Base-by-base conservation (phyloP, 2,329 filamentous ascomycete genomes). In the Peltaster fructicola region DNA sequence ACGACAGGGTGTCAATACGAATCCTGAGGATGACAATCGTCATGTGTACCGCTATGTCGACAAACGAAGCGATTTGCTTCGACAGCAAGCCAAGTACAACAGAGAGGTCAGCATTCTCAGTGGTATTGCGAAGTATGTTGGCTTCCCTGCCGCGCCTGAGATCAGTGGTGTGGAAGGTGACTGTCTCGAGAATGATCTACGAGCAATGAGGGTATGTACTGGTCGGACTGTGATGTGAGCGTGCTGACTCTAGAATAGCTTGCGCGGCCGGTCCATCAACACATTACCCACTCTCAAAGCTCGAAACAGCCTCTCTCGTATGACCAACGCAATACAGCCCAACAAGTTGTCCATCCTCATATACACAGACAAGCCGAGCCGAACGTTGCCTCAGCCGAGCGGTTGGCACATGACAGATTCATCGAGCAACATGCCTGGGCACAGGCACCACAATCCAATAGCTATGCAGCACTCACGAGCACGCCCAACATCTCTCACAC, bases 121-220 rank as follows among this genome's bases (percentile, higher is more conserved):
- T 5, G 85, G 85, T 17, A 64, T 95, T 25, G 84, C 85, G 17
- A 95, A 93, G 53, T 84, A 93, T 48, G 73, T 91, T 43, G 88
- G 88, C 13, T 98, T 98, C 53, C 88, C 88, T 17, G 84, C 85
- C 15, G 88, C 84, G n/a, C 88, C 88, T 11, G 65, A 78, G 16
- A 74, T 98, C 52, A 62, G 62, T 30, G 66, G 77, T 20, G 77
- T 79, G 14, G 73, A 74, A 17, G 52, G 65, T 12, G 59, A 65
- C 7, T 81, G 93, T 43, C 54, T 88, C 22, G 80, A 92, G 27
- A 75, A 85, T 24, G 88, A 98, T 53, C 59, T 95, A 35, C 73
- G 77, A 47, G 76, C 76, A 38, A 93, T 98, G 62, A 75, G 77
- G 44, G 84, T 93, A 59, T 61, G 73, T 65, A 38, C n/a, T n/a